Evolutionary conservation across 2,329 filamentous ascomycete genomes (phyloP).

Genomic region (Scytalidium lignicola): DNA sequence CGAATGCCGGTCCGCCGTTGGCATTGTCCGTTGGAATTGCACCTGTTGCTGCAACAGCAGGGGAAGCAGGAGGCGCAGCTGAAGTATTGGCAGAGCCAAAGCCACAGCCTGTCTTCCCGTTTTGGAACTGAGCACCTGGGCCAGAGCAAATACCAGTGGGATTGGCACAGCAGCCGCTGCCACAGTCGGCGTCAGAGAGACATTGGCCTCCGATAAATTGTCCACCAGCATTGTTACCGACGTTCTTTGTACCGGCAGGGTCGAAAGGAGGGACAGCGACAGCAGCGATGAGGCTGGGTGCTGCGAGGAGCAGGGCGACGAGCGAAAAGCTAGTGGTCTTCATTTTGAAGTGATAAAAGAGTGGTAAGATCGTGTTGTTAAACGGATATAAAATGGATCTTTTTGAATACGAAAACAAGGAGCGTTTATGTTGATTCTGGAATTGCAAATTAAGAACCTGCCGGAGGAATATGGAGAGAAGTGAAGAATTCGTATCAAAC

Average conservation of each 20-base stretch:
- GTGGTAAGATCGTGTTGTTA: not conserved
- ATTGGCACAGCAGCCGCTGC: constrained; percentile 27
- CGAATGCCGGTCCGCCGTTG: constrained; percentile 7
- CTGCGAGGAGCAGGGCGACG: not conserved
- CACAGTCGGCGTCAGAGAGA: constrained; percentile 26
- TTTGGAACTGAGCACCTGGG: constrained; percentile 21
- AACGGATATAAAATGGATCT: not conserved
- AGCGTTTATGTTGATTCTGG: not conserved
- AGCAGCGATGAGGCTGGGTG: constrained; percentile 2
- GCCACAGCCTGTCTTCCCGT: constrained; percentile 29
- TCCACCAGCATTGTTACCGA: constrained; percentile 25
- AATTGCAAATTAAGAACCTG: not conserved
- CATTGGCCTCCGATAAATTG: constrained; percentile 32
- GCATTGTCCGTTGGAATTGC: constrained; percentile 1
- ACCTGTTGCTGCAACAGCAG: not conserved
- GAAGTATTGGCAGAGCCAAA: constrained; percentile 18
- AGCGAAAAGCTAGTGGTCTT: not conserved
- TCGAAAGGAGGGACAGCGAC: constrained; percentile 16
- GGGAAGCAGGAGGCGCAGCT: not conserved
- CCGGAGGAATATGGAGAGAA: not conserved
- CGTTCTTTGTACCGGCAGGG: constrained; percentile 21
- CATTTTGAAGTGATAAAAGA: not conserved
- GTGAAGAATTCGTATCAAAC: not conserved
- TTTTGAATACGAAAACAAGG: not conserved
- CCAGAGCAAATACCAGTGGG: constrained; percentile 29